Percentiles rank a stretch among this genome's conserved stretches.
phyloP scores from a whole-genome alignment of 768 basidiomycete genomes.

The Xerocomus spinulosus region DNA sequence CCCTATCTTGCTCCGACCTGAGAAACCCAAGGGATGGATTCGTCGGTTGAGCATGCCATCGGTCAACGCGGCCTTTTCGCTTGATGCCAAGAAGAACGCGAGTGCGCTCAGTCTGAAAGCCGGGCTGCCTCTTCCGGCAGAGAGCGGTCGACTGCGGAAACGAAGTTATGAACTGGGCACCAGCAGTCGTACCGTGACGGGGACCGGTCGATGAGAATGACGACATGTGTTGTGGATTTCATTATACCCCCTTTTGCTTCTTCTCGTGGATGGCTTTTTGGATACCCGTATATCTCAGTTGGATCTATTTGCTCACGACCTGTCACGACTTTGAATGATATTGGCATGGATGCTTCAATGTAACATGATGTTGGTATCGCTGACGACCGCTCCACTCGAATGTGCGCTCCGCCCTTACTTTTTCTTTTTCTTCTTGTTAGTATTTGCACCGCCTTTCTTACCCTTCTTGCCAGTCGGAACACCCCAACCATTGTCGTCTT shows the following conservation, averaged over 20 bases:
- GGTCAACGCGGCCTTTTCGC: conserved; percentile 53
- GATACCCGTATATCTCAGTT: neutral
- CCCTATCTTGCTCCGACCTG: conserved; percentile 43
- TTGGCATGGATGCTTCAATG: neutral
- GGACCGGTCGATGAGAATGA: conserved; percentile 36
- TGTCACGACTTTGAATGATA: neutral
- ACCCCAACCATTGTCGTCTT: neutral
- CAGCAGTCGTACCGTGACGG: conserved; percentile 50
- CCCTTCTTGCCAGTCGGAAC: neutral
- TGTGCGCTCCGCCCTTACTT: neutral
- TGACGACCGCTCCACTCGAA: neutral
- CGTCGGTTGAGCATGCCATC: conserved; percentile 73
- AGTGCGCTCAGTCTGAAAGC: conserved; percentile 39
- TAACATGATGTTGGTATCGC: neutral
- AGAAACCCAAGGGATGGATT: conserved; percentile 71
- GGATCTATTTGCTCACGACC: neutral
- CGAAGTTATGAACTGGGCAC: conserved; percentile 33
- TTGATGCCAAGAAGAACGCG: conserved; percentile 52
- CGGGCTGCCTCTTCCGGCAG: conserved; percentile 33
- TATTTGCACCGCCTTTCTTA: neutral
- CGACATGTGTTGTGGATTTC: neutral
- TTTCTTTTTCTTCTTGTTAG: conserved; percentile 8
- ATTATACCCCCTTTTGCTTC: conserved; percentile 4
- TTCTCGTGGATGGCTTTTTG: no score
- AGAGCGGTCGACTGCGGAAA: conserved; percentile 46